phyloP scores from a whole-genome alignment of 768 basidiomycete genomes.

The Boletus bicolor region DNA sequence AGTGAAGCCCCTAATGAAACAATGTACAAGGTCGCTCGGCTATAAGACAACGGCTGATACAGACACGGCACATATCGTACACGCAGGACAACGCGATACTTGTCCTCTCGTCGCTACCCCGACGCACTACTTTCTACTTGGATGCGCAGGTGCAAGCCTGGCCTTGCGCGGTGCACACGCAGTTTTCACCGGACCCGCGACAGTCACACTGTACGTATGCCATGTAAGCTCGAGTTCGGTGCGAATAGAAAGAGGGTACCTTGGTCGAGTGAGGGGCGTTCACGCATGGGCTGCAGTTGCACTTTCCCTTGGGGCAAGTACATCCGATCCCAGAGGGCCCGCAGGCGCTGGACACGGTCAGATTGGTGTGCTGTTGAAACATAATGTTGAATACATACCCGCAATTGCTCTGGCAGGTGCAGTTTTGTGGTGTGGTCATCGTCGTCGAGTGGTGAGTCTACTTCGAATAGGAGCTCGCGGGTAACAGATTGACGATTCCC shows the following conservation, averaged over 20 bases:
- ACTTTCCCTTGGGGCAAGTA: constrained; percentile 29
- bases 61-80: constrained; percentile 2
- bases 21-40: constrained; percentile 10
- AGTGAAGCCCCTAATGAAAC: not conserved
- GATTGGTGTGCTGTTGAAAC: not conserved
- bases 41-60: not conserved
- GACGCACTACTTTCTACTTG: constrained; percentile 9
- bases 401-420: constrained; percentile 31
- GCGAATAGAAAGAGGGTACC: not conserved
- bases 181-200: constrained; percentile 16
- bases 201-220: constrained; percentile 19
- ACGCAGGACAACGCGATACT: not conserved
- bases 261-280: constrained; percentile 29
- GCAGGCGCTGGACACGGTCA: constrained; percentile 25
- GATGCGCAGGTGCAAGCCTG: constrained; percentile 16
- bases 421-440: constrained; percentile 22
- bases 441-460: not conserved
- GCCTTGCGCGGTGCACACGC: constrained; percentile 16
- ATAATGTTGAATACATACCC: constrained; percentile 14
- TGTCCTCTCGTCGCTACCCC: constrained; percentile 9
- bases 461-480: not conserved
- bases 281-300: constrained; percentile 29
- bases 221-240: not conserved
- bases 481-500: not conserved
- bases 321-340: constrained; percentile 32